phyloP scores from a whole-genome alignment of 495 filamentous ascomycete genomes.

The Podospora fimiseda region DNA sequence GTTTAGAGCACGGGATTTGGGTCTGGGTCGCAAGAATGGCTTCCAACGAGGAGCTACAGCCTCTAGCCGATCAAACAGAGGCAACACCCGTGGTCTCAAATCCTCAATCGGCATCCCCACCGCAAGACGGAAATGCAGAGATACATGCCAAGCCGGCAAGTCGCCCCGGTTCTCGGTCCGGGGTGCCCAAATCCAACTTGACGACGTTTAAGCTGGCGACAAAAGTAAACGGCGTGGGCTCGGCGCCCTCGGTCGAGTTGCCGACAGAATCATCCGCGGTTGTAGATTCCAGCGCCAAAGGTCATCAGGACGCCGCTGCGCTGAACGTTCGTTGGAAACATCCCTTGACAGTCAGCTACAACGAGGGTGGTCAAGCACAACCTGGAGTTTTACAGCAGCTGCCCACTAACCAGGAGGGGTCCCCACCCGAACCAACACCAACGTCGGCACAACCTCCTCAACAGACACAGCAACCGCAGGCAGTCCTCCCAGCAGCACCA shows the following conservation, averaged over 20 bases:
- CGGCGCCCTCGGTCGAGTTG: neutral
- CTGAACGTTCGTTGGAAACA: constrained; percentile 16
- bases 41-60: no score
- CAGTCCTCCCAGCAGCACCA: constrained; percentile 8
- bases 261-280: constrained; percentile 1
- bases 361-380: neutral
- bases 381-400: no score
- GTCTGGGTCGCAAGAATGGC: no score
- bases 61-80: no score
- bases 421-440: constrained; percentile 4
- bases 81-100: constrained; percentile 10
- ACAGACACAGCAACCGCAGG: neutral
- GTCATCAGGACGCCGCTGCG: neutral
- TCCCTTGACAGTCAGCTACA: constrained; percentile 19
- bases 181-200: constrained; percentile 10
- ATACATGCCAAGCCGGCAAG: constrained; percentile 6
- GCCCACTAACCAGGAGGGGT: neutral
- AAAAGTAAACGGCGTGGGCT: constrained; percentile 4
- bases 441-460: neutral
- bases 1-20: no score
- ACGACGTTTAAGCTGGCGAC: constrained; percentile 9
- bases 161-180: constrained; percentile 7
- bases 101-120: constrained; percentile 4
- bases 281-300: neutral
- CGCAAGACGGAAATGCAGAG: constrained; percentile 1